phyloP scores from a whole-genome alignment of 257 asterid species.

The Solanum chilense region DNA sequence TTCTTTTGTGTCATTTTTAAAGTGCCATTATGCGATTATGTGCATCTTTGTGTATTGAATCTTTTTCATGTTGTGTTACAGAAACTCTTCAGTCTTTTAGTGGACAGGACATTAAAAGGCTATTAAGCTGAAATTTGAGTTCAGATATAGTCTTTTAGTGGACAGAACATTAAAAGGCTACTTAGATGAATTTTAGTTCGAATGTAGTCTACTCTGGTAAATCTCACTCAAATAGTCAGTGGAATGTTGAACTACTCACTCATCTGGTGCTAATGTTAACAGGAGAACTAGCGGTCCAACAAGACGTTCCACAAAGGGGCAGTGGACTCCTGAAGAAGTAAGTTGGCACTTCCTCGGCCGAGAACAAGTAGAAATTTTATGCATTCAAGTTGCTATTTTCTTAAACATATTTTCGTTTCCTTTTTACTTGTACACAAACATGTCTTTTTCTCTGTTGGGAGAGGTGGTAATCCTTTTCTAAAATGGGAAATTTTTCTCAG shows the following conservation, averaged over 20 bases:
- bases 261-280: slow-evolving; percentile 7
- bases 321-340: slow-evolving; percentile 98
- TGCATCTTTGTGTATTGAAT: not conserved
- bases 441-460: not conserved
- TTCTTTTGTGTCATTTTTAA: not conserved
- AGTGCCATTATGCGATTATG: not conserved
- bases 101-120: not conserved
- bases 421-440: not conserved
- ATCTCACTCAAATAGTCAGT: not conserved
- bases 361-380: not conserved
- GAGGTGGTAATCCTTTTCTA: not conserved
- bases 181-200: not conserved
- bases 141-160: not conserved
- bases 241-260: not conserved
- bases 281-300: slow-evolving; percentile 97
- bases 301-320: slow-evolving; percentile 98
- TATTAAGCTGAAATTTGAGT: not conserved
- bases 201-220: not conserved
- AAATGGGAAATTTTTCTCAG: not conserved
- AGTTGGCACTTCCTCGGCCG: not conserved
- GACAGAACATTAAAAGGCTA: not conserved
- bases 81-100: not conserved
- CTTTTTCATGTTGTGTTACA: not conserved
- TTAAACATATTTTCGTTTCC: not conserved
- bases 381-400: not conserved